phyloP scores from a whole-genome alignment of 1,284 basidiomycete genomes.

The Rhodotorula sp. region DNA sequence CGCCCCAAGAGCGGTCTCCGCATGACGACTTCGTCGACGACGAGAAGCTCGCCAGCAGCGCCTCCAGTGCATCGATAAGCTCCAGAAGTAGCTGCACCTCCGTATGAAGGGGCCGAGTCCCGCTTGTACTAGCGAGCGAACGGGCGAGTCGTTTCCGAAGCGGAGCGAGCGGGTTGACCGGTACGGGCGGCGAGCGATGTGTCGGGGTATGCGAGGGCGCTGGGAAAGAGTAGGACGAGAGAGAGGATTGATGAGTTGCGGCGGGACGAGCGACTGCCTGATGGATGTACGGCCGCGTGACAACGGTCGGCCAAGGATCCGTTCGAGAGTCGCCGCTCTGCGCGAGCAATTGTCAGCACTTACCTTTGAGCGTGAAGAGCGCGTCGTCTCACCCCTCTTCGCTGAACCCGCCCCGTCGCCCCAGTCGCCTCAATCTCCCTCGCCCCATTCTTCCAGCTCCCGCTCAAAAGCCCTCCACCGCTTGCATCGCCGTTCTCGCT shows the following conservation, averaged over 20 bases:
- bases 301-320: constrained; percentile 15
- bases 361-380: too few relatives aligned
- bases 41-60: constrained; percentile 71
- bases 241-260: constrained; percentile 6
- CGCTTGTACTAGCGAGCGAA: constrained; percentile 6
- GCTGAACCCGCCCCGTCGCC: constrained; percentile 12
- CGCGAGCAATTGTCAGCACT: background rate
- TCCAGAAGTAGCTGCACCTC: constrained; percentile 51
- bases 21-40: constrained; percentile 41
- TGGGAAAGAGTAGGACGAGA: constrained; percentile 13
- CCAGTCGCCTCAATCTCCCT: constrained; percentile 13
- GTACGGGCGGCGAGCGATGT: background rate
- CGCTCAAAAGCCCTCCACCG: background rate
- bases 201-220: background rate
- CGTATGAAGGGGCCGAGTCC: constrained; percentile 4
- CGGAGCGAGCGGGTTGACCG: constrained; percentile 31
- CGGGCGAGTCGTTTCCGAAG: constrained; percentile 36
- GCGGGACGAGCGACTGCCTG: constrained; percentile 1
- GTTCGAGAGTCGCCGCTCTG: constrained; percentile 13
- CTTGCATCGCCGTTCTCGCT: constrained; percentile 5
- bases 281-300: constrained; percentile 10
- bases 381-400: background rate
- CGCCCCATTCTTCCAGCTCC: constrained; percentile 1
- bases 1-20: background rate
- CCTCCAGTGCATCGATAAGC: constrained; percentile 64